Percentiles rank a stretch among this genome's conserved stretches.
Evolutionary conservation across 176 grass and related monocot species (phyloP).

Genomic region (Alopecurus myosuroides): DNA sequence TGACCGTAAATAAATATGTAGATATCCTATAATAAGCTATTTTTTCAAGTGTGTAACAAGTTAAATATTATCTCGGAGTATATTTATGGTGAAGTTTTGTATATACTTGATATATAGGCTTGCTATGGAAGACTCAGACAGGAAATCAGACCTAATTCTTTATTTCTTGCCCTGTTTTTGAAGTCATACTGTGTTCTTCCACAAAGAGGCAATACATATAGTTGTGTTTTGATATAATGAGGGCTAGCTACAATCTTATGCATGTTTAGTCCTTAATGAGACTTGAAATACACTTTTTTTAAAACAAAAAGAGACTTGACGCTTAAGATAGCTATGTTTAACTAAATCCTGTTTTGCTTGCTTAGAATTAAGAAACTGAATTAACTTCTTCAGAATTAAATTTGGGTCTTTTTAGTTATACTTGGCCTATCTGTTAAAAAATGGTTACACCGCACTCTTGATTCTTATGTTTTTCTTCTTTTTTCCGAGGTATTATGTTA

Average conservation of each 20-base stretch:
- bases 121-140: neutral
- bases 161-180: neutral
- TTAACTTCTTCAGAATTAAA: neutral
- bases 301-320: neutral
- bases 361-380: neutral
- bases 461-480: constrained; percentile 24
- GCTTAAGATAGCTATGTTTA: neutral
- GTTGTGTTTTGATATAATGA: neutral
- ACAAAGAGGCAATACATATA: neutral
- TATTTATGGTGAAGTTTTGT: neutral
- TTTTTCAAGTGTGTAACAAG: neutral
- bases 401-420: neutral
- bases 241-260: neutral
- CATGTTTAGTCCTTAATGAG: neutral
- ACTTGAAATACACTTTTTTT: constrained; percentile 12
- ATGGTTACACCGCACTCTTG: neutral
- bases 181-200: neutral
- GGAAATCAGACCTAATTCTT: constrained; percentile 1
- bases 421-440: constrained; percentile 1
- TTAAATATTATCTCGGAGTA: neutral
- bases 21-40: neutral
- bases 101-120: neutral
- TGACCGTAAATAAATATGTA: neutral
- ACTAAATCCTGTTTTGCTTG: neutral
- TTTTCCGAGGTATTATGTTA: no score